Base-by-base conservation (phyloP, 495 filamentous ascomycete species). In the Achaetomiella virescens region DNA sequence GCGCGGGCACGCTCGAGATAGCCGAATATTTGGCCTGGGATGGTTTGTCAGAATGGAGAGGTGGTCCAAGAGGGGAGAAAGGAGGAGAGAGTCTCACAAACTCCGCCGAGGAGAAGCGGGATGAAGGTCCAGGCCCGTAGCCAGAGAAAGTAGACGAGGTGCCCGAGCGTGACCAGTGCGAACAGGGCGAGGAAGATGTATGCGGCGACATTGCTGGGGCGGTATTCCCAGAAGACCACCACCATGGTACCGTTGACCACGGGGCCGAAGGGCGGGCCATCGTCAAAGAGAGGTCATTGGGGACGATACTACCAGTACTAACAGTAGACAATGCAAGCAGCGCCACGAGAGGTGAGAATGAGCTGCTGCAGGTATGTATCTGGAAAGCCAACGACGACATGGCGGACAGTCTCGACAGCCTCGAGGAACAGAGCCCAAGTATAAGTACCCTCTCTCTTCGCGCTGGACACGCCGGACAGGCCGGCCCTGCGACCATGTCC, bases 161-260 rank as follows among this genome's bases (percentile, higher is more conserved):
- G 46, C 21, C 17, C 46, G 12, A 48, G 31, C 9, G 46, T 48
- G 46, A 31, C 46, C 8, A 33, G 27, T 5, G 31, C 17, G 17
- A 48, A 48, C 0, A 48, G 46, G n/a, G 6, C 31, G 11, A 48
- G 46, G 46, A 48, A 48, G 46, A 37, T 11, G 46, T 48, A 48
- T n/a, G 29, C 46, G 46, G 46, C 46, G 12, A 37, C 18, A 31
- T 48, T 48, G 31, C 31, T 48, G 8, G 46, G 46, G 1, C 46
- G 46, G 31, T 48, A 48, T 5, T 48, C 46, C 46, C 46, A 48
- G 46, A 48, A 48, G 29, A 48, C 46, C 14, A 48, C 31, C 14
- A 48, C 31, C 46, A 48, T 48, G 31, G 46, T 48, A 29, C 46
- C 46, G 46, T 48, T 48, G 46, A 48, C 46, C 29, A 48, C 31